Evolutionary conservation across 1,284 basidiomycete species (phyloP).

Genomic region (Sanghuangporus baumii): DNA sequence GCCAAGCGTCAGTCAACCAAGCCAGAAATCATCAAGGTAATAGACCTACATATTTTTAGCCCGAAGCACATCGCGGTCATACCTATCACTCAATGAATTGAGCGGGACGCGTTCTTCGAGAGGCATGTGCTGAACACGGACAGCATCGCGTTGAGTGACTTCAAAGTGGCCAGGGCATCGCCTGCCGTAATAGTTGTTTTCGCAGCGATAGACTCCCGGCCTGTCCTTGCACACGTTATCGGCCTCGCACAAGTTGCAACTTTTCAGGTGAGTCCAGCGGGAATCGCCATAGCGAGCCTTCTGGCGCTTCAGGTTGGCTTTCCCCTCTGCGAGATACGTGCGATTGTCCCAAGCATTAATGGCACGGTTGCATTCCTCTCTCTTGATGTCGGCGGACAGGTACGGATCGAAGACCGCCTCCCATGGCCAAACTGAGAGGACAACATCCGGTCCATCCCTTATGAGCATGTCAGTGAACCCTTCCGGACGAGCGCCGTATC

Average conservation of each 20-base stretch:
- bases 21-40: background rate
- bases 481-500: background rate
- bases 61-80: background rate
- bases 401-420: background rate
- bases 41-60: background rate
- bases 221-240: background rate
- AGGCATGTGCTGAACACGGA: background rate
- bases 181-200: background rate
- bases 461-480: background rate
- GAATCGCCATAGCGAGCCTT: constrained; percentile 1
- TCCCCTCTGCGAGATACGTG: background rate
- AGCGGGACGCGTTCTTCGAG: background rate
- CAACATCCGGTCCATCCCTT: background rate
- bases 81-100: background rate
- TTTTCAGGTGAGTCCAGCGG: constrained; percentile 2
- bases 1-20: background rate
- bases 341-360: background rate
- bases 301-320: background rate
- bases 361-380: background rate
- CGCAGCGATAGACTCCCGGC: background rate
- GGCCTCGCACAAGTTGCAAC: background rate
- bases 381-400: background rate
- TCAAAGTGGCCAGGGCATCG: background rate
- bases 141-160: constrained; percentile 4
- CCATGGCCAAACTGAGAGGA: background rate